These are phyloP conservation scores for Capronia coronata DNA, from an alignment of 2,329 filamentous ascomycete species.

Conservation along the genomic window DNA sequence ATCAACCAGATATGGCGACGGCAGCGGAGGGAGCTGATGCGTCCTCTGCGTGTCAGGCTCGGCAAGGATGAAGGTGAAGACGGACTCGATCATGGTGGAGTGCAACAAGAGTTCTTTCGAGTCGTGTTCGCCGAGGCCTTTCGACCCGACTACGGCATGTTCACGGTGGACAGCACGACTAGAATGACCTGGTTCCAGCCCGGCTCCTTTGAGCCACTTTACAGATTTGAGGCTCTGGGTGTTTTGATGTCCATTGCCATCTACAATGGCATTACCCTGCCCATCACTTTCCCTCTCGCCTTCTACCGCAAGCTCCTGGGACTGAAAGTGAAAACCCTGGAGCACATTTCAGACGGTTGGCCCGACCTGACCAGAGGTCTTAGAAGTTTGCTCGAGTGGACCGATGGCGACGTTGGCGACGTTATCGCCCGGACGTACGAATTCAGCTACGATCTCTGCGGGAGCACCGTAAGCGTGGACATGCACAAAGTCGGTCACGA, in stretches of 20 bases:
- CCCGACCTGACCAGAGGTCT: constrained; percentile 71
- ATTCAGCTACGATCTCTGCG: constrained; percentile 63
- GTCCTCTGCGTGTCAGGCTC: constrained; percentile 81
- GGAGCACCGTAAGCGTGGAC: constrained; percentile 48
- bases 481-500: constrained; percentile 42
- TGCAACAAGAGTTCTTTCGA: constrained; percentile 94
- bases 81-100: constrained; percentile 86
- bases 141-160: constrained; percentile 67
- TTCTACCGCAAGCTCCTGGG: constrained; percentile 76
- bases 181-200: constrained; percentile 85
- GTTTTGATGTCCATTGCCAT: constrained; percentile 81
- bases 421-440: constrained; percentile 79
- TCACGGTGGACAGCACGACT: constrained; percentile 68
- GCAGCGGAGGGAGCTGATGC: constrained; percentile 71
- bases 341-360: constrained; percentile 83
- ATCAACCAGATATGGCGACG: constrained; percentile 87
- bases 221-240: constrained; percentile 86
- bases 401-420: constrained; percentile 73
- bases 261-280: constrained; percentile 87
- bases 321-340: constrained; percentile 60
- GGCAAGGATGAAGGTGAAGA: constrained; percentile 78
- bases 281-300: constrained; percentile 77
- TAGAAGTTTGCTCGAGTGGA: constrained; percentile 66
- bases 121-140: constrained; percentile 74
- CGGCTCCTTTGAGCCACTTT: constrained; percentile 70